These are phyloP conservation scores for Pseudomicrostroma phylloplanum DNA, from an alignment of 1,284 basidiomycete species.

Conservation along the genomic window DNA sequence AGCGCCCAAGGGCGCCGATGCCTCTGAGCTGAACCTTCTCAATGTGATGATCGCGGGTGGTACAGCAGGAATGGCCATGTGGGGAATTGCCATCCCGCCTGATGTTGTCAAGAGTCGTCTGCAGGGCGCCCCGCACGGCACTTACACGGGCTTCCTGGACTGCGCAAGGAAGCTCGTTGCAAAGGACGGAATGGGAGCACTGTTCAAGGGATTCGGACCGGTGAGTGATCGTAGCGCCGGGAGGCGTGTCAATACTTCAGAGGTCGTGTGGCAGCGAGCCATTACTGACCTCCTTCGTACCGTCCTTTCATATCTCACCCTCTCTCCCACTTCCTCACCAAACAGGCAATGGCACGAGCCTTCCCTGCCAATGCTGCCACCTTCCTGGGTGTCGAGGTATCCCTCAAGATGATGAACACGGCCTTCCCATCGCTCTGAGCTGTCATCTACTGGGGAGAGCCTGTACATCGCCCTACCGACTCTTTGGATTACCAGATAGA, in stretches of 20 bases:
- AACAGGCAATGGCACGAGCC: conserved; percentile 51
- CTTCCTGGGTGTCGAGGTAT: conserved; percentile 78
- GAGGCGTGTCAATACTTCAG: conserved; percentile 28
- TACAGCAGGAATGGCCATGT: conserved; percentile 90
- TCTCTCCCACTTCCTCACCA: background rate
- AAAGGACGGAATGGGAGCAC: conserved; percentile 75
- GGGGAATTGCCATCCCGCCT: conserved; percentile 40
- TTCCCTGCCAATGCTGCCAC: conserved; percentile 94
- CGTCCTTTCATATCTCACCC: background rate
- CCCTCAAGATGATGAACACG: conserved; percentile 65
- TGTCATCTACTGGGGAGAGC: too few species aligned
- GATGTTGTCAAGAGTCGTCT: conserved; percentile 76
- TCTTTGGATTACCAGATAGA: too few species aligned
- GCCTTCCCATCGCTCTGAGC: conserved; percentile 52
- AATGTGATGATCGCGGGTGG: conserved; percentile 89
- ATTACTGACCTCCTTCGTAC: too few species aligned
- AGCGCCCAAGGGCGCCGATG: conserved; percentile 65
- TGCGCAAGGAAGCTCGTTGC: conserved; percentile 87
- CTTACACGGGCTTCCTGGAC: conserved; percentile 88
- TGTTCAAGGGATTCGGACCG: conserved; percentile 96
- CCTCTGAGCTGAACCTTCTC: conserved; percentile 75
- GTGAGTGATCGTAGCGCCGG: conserved; percentile 72
- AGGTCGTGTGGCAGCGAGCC: too few species aligned
- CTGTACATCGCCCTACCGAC: too few species aligned
- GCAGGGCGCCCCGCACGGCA: conserved; percentile 93